Evolutionary conservation across 805 yeast genomes (phyloP).

Genomic region (Henningerozyma blattae): DNA sequence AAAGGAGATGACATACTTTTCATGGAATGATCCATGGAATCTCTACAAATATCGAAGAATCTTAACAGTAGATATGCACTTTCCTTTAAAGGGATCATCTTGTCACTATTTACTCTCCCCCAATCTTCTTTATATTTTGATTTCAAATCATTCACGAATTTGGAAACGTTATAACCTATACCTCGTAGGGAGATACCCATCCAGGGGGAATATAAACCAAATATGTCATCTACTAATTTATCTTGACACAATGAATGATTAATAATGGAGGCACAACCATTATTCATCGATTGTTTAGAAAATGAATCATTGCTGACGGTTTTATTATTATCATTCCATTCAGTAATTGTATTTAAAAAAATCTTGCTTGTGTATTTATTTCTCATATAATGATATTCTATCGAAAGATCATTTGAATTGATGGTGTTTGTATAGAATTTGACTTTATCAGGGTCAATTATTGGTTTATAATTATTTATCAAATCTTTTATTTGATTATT

Average conservation of each 20-base stretch:
- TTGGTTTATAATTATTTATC: constrained; percentile 12
- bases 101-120: constrained; percentile 22
- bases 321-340: constrained; percentile 7
- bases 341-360: constrained; percentile 13
- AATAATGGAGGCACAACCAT: no score
- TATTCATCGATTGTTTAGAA: no score
- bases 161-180: constrained; percentile 11
- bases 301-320: no score
- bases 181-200: constrained; percentile 20
- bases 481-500: constrained; percentile 8
- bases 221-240: constrained; percentile 11
- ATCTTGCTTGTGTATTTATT: constrained; percentile 17
- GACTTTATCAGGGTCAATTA: constrained; percentile 7
- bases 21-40: constrained; percentile 10
- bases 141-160: constrained; percentile 4
- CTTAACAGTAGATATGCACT: constrained; percentile 19
- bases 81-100: constrained; percentile 15
- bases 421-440: neutral
- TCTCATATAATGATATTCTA: constrained; percentile 18
- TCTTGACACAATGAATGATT: constrained; percentile 12
- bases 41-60: constrained; percentile 20
- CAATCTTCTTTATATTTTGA: constrained; percentile 4
- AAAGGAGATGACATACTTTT: neutral
- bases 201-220: constrained; percentile 22
- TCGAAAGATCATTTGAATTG: constrained; percentile 7